phyloP scores from a whole-genome alignment of 805 yeast genomes.

The Kregervanrija pseudodelftensis region DNA sequence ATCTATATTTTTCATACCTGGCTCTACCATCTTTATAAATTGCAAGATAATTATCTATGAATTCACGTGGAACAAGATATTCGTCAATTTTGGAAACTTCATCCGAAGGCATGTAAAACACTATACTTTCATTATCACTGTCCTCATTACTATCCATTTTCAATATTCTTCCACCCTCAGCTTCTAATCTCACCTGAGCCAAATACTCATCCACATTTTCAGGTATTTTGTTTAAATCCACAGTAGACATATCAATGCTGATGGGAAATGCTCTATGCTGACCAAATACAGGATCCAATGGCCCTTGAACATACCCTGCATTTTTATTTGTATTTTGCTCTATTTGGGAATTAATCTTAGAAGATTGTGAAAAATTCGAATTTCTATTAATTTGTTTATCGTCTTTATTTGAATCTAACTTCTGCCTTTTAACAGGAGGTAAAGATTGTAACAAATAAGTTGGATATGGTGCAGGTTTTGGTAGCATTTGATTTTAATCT shows the following conservation, averaged over 20 bases:
- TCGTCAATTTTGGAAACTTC: background rate
- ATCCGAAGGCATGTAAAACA: slow-evolving; percentile 3
- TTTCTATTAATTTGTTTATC: no score
- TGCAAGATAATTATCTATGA: slow-evolving; percentile 8
- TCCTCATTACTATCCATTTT: background rate
- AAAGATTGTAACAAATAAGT: no score
- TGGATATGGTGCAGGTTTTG: no score
- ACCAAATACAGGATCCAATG: slow-evolving; percentile 30
- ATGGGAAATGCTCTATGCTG: slow-evolving; percentile 31
- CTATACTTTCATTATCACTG: slow-evolving; percentile 6
- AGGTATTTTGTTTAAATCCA: slow-evolving; percentile 15
- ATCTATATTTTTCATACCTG: slow-evolving; percentile 15
- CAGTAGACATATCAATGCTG: slow-evolving; percentile 11
- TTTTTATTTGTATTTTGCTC: background rate
- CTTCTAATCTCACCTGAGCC: slow-evolving; percentile 27
- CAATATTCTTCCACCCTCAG: slow-evolving; percentile 13
- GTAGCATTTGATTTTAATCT: no score
- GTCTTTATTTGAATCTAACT: no score
- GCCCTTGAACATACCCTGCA: slow-evolving; percentile 21
- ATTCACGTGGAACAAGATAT: background rate
- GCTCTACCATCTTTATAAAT: slow-evolving; percentile 12
- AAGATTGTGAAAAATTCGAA: no score
- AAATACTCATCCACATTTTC: slow-evolving; percentile 25
- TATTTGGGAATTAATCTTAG: no score
- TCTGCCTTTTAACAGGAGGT: no score